Evolutionary conservation across 2,329 filamentous ascomycete species (phyloP).

Genomic region (Apiospora kogelbergensis): DNA sequence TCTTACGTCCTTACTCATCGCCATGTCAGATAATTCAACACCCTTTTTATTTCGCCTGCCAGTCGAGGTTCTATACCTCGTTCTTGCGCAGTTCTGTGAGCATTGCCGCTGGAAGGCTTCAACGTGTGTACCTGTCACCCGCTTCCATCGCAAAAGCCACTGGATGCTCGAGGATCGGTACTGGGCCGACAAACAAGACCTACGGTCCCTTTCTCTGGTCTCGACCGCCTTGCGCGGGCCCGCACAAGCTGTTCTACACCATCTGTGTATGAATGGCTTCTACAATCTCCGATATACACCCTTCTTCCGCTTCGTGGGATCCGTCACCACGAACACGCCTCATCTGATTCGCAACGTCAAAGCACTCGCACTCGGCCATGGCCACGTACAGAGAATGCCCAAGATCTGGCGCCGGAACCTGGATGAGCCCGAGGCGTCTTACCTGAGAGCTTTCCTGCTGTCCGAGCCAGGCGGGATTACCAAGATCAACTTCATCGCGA

Average conservation of each 20-base stretch:
- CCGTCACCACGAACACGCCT: background rate
- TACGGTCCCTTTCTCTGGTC: background rate
- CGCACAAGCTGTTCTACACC: background rate
- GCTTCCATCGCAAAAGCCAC: background rate
- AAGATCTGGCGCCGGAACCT: background rate
- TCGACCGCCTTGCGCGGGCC: background rate
- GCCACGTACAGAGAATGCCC: background rate
- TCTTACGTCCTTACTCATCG: background rate
- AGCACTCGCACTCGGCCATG: background rate
- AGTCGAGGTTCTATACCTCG: background rate
- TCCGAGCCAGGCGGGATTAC: background rate
- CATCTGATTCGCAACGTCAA: background rate
- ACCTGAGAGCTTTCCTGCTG: background rate
- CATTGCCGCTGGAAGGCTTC: background rate
- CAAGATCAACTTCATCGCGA: constrained; percentile 1
- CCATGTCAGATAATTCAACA: background rate
- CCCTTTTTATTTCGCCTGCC: background rate
- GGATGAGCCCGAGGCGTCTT: background rate
- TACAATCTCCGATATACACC: background rate
- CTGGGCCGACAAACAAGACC: background rate
- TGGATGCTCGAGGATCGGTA: background rate
- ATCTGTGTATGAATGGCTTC: background rate
- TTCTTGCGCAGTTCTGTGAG: constrained; percentile 1
- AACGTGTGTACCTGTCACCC: background rate
- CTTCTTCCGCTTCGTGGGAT: background rate